Evolutionary conservation across 2,329 filamentous ascomycete genomes (phyloP), one percentile per base, ranked within the genome.

Genomic region (Aspergillus sp.): DNA sequence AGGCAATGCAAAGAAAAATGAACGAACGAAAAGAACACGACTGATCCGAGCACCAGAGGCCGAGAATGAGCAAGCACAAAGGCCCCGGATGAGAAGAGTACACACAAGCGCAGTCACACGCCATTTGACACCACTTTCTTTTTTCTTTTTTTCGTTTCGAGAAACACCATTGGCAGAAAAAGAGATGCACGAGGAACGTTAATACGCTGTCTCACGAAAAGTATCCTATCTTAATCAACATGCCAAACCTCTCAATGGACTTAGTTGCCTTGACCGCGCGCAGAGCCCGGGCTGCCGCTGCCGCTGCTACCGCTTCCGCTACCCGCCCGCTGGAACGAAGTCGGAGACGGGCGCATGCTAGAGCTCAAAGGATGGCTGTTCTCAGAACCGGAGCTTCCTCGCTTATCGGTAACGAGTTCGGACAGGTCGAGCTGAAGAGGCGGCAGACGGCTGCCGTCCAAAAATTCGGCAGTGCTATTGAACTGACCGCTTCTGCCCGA

Each of bases 251-350:
- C 10, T 20, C 17, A 37, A 37, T n/a, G n/a, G n/a, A n/a, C 6
- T 37, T 56, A 64, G 48, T 53, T 51, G 41, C 56, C 55, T 54
- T 65, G 68, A 46, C 64, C 67, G 45, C 60, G 61, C 13, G 58
- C 58, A 51, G 68, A 71, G 49, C 60, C 62, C 20, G 70, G 70
- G 56, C 69, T 72, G 46, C 62, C 66, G 49, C 61, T 68, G 43
- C 67, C 67, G 45, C 65, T 60, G 59, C 71, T 61, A 60, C 74
- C 51, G 61, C 72, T 70, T 53, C 73, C 65, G 62, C 62, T 78
- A 44, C 68, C 73, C 32, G 61, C 64, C 55, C 67, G 61, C 30
- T 63, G 64, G 45, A 69, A 70, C 41, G 69, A 65, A 37, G 66
- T 71, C 44, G 67, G 56, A 45, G 60, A 61, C 15, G 62, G 64